Percentiles rank a stretch among this genome's conserved stretches.
Conservation (phyloP, 2,329 filamentous ascomycete species). For the Aspergillus udagawae region DNA sequence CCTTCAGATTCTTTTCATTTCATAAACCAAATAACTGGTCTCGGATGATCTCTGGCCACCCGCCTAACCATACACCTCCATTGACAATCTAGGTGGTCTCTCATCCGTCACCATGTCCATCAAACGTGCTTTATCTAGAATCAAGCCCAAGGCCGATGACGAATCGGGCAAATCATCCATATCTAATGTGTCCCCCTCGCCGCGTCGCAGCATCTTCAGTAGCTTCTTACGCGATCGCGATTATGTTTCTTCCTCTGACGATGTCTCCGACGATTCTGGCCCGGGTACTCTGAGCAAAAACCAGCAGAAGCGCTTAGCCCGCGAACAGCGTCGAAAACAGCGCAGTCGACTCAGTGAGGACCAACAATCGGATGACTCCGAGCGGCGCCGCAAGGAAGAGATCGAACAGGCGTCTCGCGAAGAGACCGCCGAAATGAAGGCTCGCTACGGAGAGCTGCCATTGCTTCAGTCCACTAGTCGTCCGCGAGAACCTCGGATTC, state of each 20-base stretch:
- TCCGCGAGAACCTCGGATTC: constrained; percentile 45
- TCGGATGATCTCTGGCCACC: background rate
- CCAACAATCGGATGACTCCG: constrained; percentile 36
- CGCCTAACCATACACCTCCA: background rate
- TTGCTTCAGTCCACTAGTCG: constrained; percentile 56
- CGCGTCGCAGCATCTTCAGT: constrained; percentile 39
- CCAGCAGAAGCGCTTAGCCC: constrained; percentile 41
- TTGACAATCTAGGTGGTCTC: background rate
- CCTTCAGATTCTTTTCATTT: background rate
- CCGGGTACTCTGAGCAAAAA: constrained; percentile 41
- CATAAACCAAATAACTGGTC: background rate
- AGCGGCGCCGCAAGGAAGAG: constrained; percentile 41
- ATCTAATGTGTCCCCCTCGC: constrained; percentile 21
- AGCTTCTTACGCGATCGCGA: constrained; percentile 40
- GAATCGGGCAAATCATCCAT: constrained; percentile 11
- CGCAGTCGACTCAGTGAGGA: constrained; percentile 42
- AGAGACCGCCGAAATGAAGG: constrained; percentile 56
- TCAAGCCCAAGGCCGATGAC: constrained; percentile 28
- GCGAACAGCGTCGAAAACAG: constrained; percentile 37
- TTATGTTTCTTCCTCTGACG: constrained; percentile 42
- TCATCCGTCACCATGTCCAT: constrained; percentile 43
- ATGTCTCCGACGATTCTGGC: constrained; percentile 35
- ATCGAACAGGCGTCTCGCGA: constrained; percentile 45
- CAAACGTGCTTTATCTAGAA: constrained; percentile 41
- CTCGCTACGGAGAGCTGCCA: constrained; percentile 55